Base-by-base conservation (phyloP, 306 rosid genomes). In the Quercus variabilis region DNA sequence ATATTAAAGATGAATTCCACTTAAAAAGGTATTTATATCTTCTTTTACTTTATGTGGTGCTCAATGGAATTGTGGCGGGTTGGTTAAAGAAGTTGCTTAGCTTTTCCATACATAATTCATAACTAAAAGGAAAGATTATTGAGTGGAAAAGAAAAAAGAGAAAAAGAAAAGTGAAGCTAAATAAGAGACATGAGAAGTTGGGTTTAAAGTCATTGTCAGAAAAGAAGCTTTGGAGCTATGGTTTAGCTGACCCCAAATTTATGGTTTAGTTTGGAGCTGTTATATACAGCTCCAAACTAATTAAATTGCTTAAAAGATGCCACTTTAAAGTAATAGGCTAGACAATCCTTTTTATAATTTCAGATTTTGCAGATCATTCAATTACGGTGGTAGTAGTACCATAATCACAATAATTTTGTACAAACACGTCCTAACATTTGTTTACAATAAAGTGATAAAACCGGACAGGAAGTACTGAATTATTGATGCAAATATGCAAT, bases 11-110 rank as follows among this genome's bases (percentile, higher is more conserved):
- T 33, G 72, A 30, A 11, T 33, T 68, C 72, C 72, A 68, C 72
- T 35, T 3, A 19, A 68, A 68, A 68, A 68, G 72, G 72, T 49
- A 35, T 33, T n/a, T 19, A 15, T 26, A 63, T 63, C 26, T 68
- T 18, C 72, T 67, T 67, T 68, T 68, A 68, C 72, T 35, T 68
- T 68, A 12, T 67, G 72, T 68, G 72, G 26, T 35, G 52, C 23
- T 19, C 23, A 68, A n/a, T 68, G 52, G 52, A 68, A 35, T 14
- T 33, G 54, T 26, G 26, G 72, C 17, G 28, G 72, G 4, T 35
- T 18, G 15, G 72, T 35, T 19, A 68, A 38, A 68, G 72, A 14
- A 68, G 49, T 33, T 68, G 72, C 72, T 68, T 64, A 63, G 72
- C 52, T 68, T 68, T 68, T 35, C 9, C 54, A 33, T 68, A 8